Base-by-base conservation (phyloP, 768 basidiomycete genomes). In the Auriculariales sp. region DNA sequence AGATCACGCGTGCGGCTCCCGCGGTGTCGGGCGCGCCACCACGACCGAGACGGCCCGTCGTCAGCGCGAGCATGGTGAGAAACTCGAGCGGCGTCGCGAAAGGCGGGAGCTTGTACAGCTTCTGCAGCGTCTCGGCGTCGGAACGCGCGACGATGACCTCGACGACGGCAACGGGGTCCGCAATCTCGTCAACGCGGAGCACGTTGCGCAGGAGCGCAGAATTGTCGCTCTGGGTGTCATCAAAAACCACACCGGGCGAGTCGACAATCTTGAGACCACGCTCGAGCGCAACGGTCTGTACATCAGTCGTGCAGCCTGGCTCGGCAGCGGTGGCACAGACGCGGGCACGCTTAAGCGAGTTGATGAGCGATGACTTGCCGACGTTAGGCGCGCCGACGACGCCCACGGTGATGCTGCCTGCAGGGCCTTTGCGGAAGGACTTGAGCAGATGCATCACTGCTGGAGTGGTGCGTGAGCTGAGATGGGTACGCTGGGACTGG, bases 371-470 rank as follows among this genome's bases (percentile, higher is more conserved):
- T 50, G 89, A 93, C 68, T 98, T 98, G 12, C 94, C 94, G 42
- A 98, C 94, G 63, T 98, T 98, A 1, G 94, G 94, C 65, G 91
- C 94, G 1, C 94, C 94, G 3, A 97, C 87, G 15, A 98, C 87
- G 14, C 91, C 91, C 46, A 94, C 75, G 0, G 88, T 91, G 47
- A 89, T 70, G 28, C 80, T 77, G 1, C 78, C 69, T 1, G 65
- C 56, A 28, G 70, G 78, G 1, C 81, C 82, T 14, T 25, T 48
- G 54, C 81, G 84, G 62, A 84, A 87, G 0, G 82, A 83, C 59
- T 94, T 95, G 34, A 94, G 69, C 2, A 95, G 71, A 48, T 82
- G 82, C 33, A 92, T 68, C 2, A 95, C 70, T 45, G 82, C 69
- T 25, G 87, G 86, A 1, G 83, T 78, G 0, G 85, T 87, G 1